phyloP scores from a whole-genome alignment of 2,329 filamentous ascomycete species.

The Diaporthe aspalathi region DNA sequence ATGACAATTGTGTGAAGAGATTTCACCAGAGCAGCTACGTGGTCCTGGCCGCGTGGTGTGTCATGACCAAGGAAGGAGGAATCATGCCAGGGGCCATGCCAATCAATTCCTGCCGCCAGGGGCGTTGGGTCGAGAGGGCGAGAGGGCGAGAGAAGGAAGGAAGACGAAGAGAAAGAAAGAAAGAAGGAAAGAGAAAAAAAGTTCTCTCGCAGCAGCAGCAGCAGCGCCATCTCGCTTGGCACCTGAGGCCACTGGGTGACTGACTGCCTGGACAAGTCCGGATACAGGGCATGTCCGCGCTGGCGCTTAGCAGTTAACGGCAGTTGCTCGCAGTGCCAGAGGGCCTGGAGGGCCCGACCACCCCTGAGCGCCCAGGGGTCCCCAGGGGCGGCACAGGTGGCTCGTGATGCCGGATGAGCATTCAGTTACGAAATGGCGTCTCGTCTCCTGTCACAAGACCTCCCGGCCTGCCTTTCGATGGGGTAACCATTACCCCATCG shows the following conservation, averaged over 20 bases:
- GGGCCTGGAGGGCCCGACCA: not conserved
- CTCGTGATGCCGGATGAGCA: constrained; percentile 41
- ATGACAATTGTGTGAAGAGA: constrained; percentile 18
- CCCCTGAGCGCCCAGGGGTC: constrained; percentile 4
- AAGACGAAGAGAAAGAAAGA: too few relatives aligned
- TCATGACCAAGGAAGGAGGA: constrained; percentile 28
- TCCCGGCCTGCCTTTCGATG: constrained; percentile 42
- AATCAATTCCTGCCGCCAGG: too few relatives aligned
- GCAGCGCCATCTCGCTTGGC: constrained; percentile 31
- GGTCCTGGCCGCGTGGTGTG: not conserved
- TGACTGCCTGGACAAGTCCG: not conserved
- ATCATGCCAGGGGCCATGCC: constrained; percentile 27
- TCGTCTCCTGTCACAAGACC: constrained; percentile 41
- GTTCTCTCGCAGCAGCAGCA: constrained; percentile 1
- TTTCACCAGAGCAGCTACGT: constrained; percentile 8
- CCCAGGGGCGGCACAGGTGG: constrained; percentile 24
- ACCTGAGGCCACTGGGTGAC: not conserved
- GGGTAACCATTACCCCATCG: constrained; percentile 47
- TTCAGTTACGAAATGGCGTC: constrained; percentile 45
- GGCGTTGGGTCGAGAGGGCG: too few relatives aligned
- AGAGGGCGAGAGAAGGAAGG: not conserved
- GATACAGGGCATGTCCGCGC: constrained; percentile 11
- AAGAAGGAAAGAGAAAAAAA: too few relatives aligned
- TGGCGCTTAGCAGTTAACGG: constrained; percentile 41
- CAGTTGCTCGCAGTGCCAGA: constrained; percentile 20